A percentile compares a stretch with the other conserved stretches of the same genome.
Evolutionary conservation across 75 land plant species (phyloP).

Genomic region (Selaginella tamariscina): DNA sequence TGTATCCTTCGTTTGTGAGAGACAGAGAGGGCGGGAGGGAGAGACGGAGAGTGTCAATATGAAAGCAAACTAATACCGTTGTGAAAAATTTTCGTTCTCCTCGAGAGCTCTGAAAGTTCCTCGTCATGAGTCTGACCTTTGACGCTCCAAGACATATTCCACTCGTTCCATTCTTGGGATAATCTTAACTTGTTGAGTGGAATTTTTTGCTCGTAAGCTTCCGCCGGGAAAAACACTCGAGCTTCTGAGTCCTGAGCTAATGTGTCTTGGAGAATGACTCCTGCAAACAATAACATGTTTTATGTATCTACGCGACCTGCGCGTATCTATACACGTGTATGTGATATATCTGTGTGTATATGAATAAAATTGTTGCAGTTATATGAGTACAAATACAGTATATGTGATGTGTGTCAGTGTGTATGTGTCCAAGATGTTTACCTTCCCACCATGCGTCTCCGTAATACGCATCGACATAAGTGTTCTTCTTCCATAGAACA

Average conservation of each 20-base stretch:
- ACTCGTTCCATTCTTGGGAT: constrained; percentile 62
- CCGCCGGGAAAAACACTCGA: constrained; percentile 52
- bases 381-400: too few species aligned
- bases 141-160: constrained; percentile 35
- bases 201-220: constrained; percentile 36
- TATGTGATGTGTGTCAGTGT: too few species aligned
- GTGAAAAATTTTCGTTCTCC: background rate
- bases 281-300: too few species aligned
- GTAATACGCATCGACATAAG: constrained; percentile 49
- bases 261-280: constrained; percentile 44
- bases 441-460: constrained; percentile 89
- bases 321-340: too few species aligned
- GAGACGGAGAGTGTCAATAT: too few species aligned
- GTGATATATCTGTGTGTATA: too few species aligned
- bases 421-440: too few species aligned
- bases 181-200: constrained; percentile 27
- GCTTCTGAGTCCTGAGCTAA: constrained; percentile 15
- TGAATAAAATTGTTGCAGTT: too few species aligned
- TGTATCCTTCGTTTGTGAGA: constrained; percentile 27
- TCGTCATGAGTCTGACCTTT: constrained; percentile 3
- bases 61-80: background rate
- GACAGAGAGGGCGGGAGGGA: too few species aligned
- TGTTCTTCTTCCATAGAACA: constrained; percentile 29
- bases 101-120: background rate
- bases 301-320: too few species aligned